Evolutionary conservation across 768 basidiomycete species (phyloP), one percentile per base, ranked within the genome.

Genomic region (Lactifluus hygrophoroides): DNA sequence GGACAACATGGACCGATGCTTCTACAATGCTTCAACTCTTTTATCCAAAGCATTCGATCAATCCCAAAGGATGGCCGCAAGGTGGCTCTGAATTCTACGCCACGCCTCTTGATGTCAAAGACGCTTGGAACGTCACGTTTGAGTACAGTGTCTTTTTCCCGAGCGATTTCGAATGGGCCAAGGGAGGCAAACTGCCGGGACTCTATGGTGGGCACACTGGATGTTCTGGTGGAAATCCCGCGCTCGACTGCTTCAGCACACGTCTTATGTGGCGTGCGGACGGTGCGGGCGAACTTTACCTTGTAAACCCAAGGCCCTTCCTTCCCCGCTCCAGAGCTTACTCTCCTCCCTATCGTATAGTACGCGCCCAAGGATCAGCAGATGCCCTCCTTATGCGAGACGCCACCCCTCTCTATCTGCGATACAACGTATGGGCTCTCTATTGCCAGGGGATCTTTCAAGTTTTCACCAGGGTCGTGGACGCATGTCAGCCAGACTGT

Each of bases 101-200:
- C 7, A 56, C 64, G 2, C 81, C 80, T 2, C 65, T 79, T 30
- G 67, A 79, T 25, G 66, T 87, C 16, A 50, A 71, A 0, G 45
- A 66, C 19, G 85, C 83, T 8, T 64, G 57, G 23, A 85, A 76
- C 60, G 82, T 85, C 27, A 79, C 80, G 8, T 66, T 89, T 44
- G 71, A 66, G 21, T 94, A 92, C 68, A 83, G 81, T 67, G 82
- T 90, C 10, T 92, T 84, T 70, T 91, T 95, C 66, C 88, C 87
- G 0, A 59, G 53, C 0, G 79, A 82, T 60, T 94, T 91, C 62
- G 76, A 85, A 52, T 94, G 83, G 76, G 89, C 90, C 17, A 75
- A 80, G 53, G 92, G 80, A 5, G 93, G 93, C 7, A 94, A 96
- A 71, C 69, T 94, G 5, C 90, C 92, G 0, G 93, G 92, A 0